Base-by-base conservation (phyloP, 768 basidiomycete genomes). In the Kwoniella dejecticola region DNA sequence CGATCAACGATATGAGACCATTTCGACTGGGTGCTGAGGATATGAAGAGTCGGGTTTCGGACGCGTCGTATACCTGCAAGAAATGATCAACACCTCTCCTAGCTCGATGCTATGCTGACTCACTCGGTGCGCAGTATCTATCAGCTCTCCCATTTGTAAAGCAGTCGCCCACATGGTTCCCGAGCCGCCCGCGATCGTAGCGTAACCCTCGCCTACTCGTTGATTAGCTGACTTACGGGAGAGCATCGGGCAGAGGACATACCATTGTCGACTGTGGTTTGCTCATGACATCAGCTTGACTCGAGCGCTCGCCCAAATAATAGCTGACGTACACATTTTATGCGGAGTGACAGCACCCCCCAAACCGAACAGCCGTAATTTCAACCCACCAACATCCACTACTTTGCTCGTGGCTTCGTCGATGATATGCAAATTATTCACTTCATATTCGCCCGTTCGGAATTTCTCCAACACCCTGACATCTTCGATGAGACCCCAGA, bases 81-180 rank as follows among this genome's bases (percentile, higher is more conserved):
- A 50, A n/a, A 50, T 50, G 13, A 15, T 42, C 41, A 42, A 1
- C 15, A 42, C 3, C 19, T 15, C n/a, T 15, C 26, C 36, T 42
- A n/a, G 33, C n/a, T n/a, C n/a, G n/a, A n/a, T n/a, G n/a, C n/a
- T n/a, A n/a, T n/a, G n/a, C n/a, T n/a, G n/a, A 30, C 80, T 61
- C 52, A 94, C 91, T 64, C 92, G 86, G 76, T 95, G 91, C 0
- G 96, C 91, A 2, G 94, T 98, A 79, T 98, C 96, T 47, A 98
- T 89, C 52, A 99, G 88, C 79, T 99, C 95, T 60, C 96, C 96
- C 40, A 99, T 90, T 79, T 99, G 96, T 24, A 99, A 84, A 4
- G 91, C 90, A 0, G 95, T 98, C 0, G 91, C 90, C 96, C 96
- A 99, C 88, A 98, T 95, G 19, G 94, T 98, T 29, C 96, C 96